These are phyloP conservation scores for Apiospora kogelbergensis DNA, from an alignment of 2,329 filamentous ascomycete genomes.

Conservation along the genomic window DNA sequence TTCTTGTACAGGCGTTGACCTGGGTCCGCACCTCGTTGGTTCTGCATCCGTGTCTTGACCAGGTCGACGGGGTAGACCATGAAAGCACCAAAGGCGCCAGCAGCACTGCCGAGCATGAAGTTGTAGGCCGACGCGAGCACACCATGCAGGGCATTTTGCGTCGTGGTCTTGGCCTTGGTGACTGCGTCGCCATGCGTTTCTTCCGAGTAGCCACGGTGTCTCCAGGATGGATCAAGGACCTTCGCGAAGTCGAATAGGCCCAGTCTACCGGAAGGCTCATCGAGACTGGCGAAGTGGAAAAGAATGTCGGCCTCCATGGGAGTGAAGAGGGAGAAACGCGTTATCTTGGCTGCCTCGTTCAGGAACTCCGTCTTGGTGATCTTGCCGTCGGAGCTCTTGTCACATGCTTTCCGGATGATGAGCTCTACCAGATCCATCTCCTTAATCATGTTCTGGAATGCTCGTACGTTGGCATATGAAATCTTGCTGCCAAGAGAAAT, in stretches of 20 bases:
- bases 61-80: constrained; percentile 99
- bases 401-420: constrained; percentile 83
- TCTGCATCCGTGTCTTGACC: constrained; percentile 98
- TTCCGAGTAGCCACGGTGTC: constrained; percentile 58
- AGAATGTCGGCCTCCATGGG: constrained; percentile 99
- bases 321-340: constrained; percentile 93
- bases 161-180: constrained; percentile 51
- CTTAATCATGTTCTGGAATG: constrained; percentile 96
- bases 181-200: constrained; percentile 37
- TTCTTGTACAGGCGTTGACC: constrained; percentile 95
- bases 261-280: constrained; percentile 83
- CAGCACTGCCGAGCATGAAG: constrained; percentile 84
- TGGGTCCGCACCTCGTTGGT: constrained; percentile 80
- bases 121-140: constrained; percentile 81
- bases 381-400: constrained; percentile 82
- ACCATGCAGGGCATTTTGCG: constrained; percentile 59
- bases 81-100: constrained; percentile 96
- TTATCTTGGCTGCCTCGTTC: constrained; percentile 87
- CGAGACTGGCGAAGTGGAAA: constrained; percentile 95
- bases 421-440: constrained; percentile 98
- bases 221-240: constrained; percentile 92
- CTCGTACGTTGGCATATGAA: constrained; percentile 94
- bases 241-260: constrained; percentile 85
- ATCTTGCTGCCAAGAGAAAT: constrained; percentile 90
- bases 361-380: constrained; percentile 94